Evolutionary conservation across 2,329 filamentous ascomycete species (phyloP).

Genomic region (Ophiocordyceps robertsii): DNA sequence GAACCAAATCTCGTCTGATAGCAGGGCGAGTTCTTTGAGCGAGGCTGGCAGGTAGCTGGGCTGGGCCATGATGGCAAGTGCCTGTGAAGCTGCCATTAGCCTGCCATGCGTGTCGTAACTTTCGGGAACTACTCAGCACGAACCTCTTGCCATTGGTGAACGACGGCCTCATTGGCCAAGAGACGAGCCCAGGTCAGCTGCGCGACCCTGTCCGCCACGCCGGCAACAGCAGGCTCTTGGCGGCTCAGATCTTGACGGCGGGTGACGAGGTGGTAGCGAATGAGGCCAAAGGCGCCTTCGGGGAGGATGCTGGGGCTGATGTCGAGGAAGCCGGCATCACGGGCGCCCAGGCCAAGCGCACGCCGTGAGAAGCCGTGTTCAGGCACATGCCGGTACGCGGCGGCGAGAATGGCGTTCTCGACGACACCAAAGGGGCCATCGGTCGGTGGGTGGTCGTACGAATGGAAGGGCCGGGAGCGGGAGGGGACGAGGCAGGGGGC

Average conservation of each 20-base stretch:
- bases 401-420: slow-evolving; percentile 66
- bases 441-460: slow-evolving; percentile 49
- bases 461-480: slow-evolving; percentile 48
- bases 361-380: slow-evolving; percentile 66
- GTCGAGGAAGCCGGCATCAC: slow-evolving; percentile 74
- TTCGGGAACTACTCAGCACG: not conserved
- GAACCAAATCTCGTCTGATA: slow-evolving; percentile 89
- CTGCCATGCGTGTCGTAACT: not conserved
- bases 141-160: slow-evolving; percentile 57
- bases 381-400: slow-evolving; percentile 70
- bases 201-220: slow-evolving; percentile 52
- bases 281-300: slow-evolving; percentile 66
- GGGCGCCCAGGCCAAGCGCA: slow-evolving; percentile 63
- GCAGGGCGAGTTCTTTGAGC: slow-evolving; percentile 61
- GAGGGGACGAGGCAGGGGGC: not conserved
- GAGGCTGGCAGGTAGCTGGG: slow-evolving; percentile 65
- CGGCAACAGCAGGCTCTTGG: slow-evolving; percentile 24
- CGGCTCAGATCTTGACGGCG: slow-evolving; percentile 47
- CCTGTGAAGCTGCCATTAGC: slow-evolving; percentile 31
- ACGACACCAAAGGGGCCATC: slow-evolving; percentile 49
- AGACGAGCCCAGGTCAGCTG: slow-evolving; percentile 64
- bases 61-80: slow-evolving; percentile 80
- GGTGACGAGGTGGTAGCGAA: slow-evolving; percentile 61
- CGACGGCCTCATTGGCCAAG: slow-evolving; percentile 57
- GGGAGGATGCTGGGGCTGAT: slow-evolving; percentile 76